Evolutionary conservation across 345 rosid genomes (phyloP), one percentile per base, ranked within the genome.

Genomic region (Pugionium dolabratum): DNA sequence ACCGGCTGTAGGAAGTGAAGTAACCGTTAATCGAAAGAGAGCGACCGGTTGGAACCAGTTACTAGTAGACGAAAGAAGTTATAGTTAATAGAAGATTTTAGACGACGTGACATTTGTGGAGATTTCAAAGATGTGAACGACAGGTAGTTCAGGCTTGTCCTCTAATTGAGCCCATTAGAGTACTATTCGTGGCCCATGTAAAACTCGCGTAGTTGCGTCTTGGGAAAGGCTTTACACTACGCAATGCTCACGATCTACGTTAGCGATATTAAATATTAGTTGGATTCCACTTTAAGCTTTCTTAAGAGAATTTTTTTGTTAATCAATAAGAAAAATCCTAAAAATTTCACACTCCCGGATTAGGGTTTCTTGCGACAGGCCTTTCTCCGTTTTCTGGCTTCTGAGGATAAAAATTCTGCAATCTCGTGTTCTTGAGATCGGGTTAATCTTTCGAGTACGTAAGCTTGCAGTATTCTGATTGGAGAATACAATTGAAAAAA

Each of bases 21-120:
- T 84, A 84, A 84, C 87, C 87, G 89, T 84, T 84, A 66, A 50
- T 54, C 40, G 73, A 18, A 18, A 18, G 18, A 18, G 18, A 18
- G 18, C 18, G 18, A 18, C 18, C 18, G 18, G 18, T 18, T 18
- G 18, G 18, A 18, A 18, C 18, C 18, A 18, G 18, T 18, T 18
- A 18, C 18, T 18, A 18, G 18, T 18, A 18, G 18, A 18, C 18
- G 18, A 18, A 18, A 18, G 18, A 18, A 18, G 18, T 18, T 18
- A 0, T 18, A 18, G 18, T 18, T 18, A 18, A 18, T 18, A 18
- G 18, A 18, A 18, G 18, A 32, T 2, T 32, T 32, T 32, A 37
- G 41, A 37, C 41, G 18, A 40, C 60, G 52, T 55, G 75, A 48
- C 29, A 58, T 54, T 18, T 40, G 28, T 32, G 7, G 10, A 26